These are phyloP conservation scores for Leonotis leonurus DNA, from an alignment of 257 asterid species.

Conservation along the genomic window DNA sequence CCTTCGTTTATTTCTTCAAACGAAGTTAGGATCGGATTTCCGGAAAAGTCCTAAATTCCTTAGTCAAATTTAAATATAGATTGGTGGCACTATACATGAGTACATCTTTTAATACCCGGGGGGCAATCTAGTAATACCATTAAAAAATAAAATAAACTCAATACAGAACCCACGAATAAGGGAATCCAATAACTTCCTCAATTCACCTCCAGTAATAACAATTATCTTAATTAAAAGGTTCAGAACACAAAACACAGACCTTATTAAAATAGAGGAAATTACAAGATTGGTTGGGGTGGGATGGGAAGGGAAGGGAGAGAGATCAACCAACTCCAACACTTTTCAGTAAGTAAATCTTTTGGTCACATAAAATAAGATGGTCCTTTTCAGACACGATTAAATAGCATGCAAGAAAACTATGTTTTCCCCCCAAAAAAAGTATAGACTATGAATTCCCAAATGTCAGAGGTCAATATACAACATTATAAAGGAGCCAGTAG, in stretches of 20 bases:
- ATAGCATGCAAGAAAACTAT: neutral
- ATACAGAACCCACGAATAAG: neutral
- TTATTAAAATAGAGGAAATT: neutral
- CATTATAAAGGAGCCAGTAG: neutral
- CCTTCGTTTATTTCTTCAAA: too few species aligned
- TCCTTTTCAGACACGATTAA: neutral
- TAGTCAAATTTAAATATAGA: too few species aligned
- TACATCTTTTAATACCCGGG: too few species aligned
- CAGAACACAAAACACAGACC: too few species aligned
- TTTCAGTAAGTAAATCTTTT: neutral
- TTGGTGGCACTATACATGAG: too few species aligned
- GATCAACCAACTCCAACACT: slow-evolving; percentile 16
- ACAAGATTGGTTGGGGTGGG: neutral
- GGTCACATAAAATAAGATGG: neutral
- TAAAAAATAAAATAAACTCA: too few species aligned
- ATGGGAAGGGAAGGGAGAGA: neutral
- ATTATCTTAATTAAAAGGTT: too few species aligned
- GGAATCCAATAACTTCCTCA: too few species aligned
- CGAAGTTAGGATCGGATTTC: too few species aligned
- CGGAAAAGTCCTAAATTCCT: too few species aligned
- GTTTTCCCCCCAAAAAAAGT: neutral
- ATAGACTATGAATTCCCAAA: neutral
- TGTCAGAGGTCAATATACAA: neutral
- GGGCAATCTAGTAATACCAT: too few species aligned
- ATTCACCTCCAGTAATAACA: neutral